Conservation (phyloP, 768 basidiomycete species). For the Tulasnella sp. region DNA sequence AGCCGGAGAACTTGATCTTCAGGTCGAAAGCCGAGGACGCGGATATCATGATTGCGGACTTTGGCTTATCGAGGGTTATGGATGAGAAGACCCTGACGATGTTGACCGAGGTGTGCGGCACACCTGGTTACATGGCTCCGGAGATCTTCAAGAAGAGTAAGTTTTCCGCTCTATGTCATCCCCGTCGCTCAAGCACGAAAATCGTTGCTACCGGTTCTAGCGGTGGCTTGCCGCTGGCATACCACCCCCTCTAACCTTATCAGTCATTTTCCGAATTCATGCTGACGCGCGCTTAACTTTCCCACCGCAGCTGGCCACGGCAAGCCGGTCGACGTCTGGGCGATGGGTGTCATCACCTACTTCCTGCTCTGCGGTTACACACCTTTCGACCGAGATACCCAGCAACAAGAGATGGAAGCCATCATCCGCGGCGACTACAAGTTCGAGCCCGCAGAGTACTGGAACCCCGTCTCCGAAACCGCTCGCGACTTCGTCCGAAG, state of each 20-base stretch:
- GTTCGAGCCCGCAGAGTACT: slow-evolving; percentile 84
- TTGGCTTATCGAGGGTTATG: slow-evolving; percentile 87
- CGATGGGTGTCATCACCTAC: slow-evolving; percentile 98
- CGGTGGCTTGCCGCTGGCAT: neutral
- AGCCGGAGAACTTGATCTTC: slow-evolving; percentile 98
- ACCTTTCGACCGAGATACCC: slow-evolving; percentile 90
- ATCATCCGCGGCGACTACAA: slow-evolving; percentile 91
- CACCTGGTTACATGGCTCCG: slow-evolving; percentile 93
- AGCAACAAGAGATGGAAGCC: slow-evolving; percentile 88
- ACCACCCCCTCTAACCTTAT: slow-evolving; percentile 32
- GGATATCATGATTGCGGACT: slow-evolving; percentile 96
- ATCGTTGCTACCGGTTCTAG: no score
- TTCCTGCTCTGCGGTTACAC: slow-evolving; percentile 94
- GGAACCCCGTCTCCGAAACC: slow-evolving; percentile 75
- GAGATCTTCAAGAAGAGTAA: slow-evolving; percentile 90
- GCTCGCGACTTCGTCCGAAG: slow-evolving; percentile 77
- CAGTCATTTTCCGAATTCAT: neutral
- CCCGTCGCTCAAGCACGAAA: neutral
- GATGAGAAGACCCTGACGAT: slow-evolving; percentile 82
- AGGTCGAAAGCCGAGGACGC: slow-evolving; percentile 82
- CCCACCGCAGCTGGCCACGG: slow-evolving; percentile 69
- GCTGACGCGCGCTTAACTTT: slow-evolving; percentile 25
- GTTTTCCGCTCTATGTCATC: slow-evolving; percentile 32
- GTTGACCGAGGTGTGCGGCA: slow-evolving; percentile 94
- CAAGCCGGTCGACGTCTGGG: slow-evolving; percentile 95